phyloP scores from a whole-genome alignment of 257 asterid species.

The Phtheirospermum japonicum region DNA sequence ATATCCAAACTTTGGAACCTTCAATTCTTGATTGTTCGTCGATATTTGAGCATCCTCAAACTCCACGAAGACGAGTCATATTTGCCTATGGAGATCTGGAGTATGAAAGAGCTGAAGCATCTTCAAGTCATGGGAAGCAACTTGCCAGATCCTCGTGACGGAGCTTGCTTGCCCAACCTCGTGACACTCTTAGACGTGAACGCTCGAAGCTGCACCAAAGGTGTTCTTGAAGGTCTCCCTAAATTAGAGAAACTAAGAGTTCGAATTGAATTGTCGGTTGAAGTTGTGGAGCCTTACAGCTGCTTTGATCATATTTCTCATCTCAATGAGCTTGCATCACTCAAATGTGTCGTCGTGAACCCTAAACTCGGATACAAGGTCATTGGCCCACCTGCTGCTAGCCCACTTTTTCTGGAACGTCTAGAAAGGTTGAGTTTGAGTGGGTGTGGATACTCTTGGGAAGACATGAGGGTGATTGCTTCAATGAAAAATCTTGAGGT shows the following conservation, averaged over 20 bases:
- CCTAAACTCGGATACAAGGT: background rate
- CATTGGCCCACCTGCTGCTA: background rate
- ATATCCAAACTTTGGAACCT: conserved; percentile 8
- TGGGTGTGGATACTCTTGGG: background rate
- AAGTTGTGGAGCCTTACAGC: background rate
- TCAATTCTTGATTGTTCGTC: conserved; percentile 1
- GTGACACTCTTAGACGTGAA: background rate
- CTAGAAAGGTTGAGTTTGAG: background rate
- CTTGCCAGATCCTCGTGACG: background rate
- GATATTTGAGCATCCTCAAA: background rate
- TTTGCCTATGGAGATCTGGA: conserved; percentile 2
- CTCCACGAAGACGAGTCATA: background rate
- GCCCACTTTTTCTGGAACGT: background rate
- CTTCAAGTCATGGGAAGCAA: background rate
- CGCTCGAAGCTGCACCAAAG: background rate
- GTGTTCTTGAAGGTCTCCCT: conserved; percentile 7
- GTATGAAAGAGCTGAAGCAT: conserved; percentile 10
- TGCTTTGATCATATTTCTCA: background rate
- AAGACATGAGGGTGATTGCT: background rate
- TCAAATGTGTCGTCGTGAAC: background rate
- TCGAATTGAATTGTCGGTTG: background rate
- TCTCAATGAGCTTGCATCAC: background rate
- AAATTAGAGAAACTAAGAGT: conserved; percentile 10
- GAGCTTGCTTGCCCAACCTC: conserved; percentile 9
- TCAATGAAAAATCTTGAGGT: background rate